phyloP scores from a whole-genome alignment of 768 basidiomycete genomes.

The Erythrobasidium yunnanense region DNA sequence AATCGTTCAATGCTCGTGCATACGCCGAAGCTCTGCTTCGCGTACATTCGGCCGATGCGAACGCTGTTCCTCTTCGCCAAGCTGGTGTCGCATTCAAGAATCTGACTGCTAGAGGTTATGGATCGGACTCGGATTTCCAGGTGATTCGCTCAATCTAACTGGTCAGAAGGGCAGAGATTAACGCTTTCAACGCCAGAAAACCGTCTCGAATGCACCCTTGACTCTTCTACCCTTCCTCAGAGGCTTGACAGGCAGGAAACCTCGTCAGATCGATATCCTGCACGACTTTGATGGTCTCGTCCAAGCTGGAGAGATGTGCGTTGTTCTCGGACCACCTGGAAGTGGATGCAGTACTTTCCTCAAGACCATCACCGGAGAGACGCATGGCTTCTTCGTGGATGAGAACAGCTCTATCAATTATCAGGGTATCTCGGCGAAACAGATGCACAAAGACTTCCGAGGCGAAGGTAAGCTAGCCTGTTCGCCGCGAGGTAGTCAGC shows the following conservation, averaged over 20 bases:
- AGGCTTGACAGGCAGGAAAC: conserved; percentile 28
- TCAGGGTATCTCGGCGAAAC: conserved; percentile 57
- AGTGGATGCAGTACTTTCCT: conserved; percentile 75
- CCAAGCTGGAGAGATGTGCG: conserved; percentile 58
- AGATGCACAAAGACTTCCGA: conserved; percentile 44
- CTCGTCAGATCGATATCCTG: conserved; percentile 17
- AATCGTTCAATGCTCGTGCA: background rate
- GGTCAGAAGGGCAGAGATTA: no score
- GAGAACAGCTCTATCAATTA: conserved; percentile 68
- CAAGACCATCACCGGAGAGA: conserved; percentile 65
- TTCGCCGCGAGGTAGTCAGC: no score
- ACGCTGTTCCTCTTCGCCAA: conserved; percentile 35
- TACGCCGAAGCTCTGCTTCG: background rate
- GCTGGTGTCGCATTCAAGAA: conserved; percentile 44
- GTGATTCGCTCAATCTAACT: no score
- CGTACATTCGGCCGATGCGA: background rate
- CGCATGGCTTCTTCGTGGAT: conserved; percentile 56
- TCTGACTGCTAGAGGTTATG: conserved; percentile 42
- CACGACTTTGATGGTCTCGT: conserved; percentile 52
- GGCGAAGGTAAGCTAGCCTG: no score
- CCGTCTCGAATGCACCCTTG: conserved; percentile 42
- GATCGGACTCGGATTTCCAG: conserved; percentile 42
- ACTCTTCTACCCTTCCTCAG: conserved; percentile 21
- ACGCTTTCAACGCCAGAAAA: no score
- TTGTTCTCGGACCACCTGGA: conserved; percentile 75